A percentile compares a stretch with the other conserved stretches of the same genome.
phyloP scores from a whole-genome alignment of 2,329 filamentous ascomycete genomes.

The Corynespora cassiicola region DNA sequence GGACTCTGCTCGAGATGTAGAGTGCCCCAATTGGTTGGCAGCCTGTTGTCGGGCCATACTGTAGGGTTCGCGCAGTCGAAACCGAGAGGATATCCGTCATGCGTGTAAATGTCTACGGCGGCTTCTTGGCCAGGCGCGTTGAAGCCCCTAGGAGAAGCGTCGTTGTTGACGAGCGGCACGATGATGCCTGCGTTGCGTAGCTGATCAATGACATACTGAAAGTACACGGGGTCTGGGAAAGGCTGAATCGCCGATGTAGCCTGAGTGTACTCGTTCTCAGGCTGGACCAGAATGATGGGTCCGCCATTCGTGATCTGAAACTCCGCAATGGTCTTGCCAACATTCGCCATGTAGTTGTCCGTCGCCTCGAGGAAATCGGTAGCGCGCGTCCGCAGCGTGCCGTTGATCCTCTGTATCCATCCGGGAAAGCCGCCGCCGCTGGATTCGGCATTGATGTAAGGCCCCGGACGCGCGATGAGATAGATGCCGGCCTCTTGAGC shows the following conservation, averaged over 20 bases:
- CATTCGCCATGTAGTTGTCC: constrained; percentile 68
- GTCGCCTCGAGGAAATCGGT: constrained; percentile 70
- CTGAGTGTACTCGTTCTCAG: constrained; percentile 79
- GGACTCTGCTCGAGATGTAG: constrained; percentile 68
- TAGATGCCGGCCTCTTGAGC: constrained; percentile 77
- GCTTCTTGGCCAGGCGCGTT: constrained; percentile 68
- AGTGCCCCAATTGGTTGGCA: constrained; percentile 64
- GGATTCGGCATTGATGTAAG: constrained; percentile 80
- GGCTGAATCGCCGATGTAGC: constrained; percentile 53
- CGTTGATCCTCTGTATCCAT: constrained; percentile 75
- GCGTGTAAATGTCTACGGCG: constrained; percentile 69
- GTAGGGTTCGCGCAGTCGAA: constrained; percentile 68
- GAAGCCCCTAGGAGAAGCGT: constrained; percentile 66
- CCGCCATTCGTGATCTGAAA: constrained; percentile 84
- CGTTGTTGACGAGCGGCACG: constrained; percentile 78
- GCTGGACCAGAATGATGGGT: constrained; percentile 78
- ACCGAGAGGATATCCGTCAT: constrained; percentile 68
- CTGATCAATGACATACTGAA: constrained; percentile 74
- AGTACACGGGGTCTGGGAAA: constrained; percentile 72
- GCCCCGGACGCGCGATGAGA: constrained; percentile 72
- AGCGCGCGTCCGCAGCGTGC: constrained; percentile 67
- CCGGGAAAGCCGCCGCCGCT: constrained; percentile 81
- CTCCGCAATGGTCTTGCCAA: constrained; percentile 72
- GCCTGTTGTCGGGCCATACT: constrained; percentile 62
- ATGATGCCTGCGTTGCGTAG: constrained; percentile 71